phyloP scores from a whole-genome alignment of 208 protist species.

The Wallacemonas sp. region DNA sequence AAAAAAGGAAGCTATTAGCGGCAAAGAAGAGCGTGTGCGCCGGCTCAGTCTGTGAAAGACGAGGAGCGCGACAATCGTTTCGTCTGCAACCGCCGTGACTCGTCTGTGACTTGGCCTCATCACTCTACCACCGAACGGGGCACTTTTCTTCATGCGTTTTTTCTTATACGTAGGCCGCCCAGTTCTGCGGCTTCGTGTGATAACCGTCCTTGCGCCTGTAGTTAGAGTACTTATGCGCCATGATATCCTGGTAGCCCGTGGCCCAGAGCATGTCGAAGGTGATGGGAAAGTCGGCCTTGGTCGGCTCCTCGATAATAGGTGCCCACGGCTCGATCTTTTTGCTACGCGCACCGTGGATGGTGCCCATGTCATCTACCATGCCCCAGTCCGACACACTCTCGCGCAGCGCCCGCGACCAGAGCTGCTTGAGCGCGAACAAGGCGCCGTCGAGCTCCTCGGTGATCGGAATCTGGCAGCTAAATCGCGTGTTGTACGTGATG shows the following conservation, averaged over 20 bases:
- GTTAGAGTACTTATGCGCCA: constrained; percentile 79
- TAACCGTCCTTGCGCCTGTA: constrained; percentile 82
- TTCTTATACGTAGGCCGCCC: constrained; percentile 78
- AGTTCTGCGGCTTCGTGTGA: constrained; percentile 80
- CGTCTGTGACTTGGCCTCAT: no score
- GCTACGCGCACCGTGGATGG: constrained; percentile 59
- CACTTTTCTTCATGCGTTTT: background rate
- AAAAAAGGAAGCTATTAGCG: constrained; percentile 5
- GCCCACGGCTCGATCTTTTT: constrained; percentile 90
- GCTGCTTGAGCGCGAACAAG: constrained; percentile 87
- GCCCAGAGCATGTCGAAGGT: constrained; percentile 90
- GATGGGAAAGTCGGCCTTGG: constrained; percentile 83
- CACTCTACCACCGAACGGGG: no score
- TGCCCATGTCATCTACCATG: constrained; percentile 67
- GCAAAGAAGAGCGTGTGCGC: constrained; percentile 2
- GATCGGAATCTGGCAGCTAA: constrained; percentile 88
- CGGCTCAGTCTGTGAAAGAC: no score
- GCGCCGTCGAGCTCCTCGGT: constrained; percentile 83
- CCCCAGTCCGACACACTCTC: constrained; percentile 84
- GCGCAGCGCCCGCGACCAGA: constrained; percentile 73
- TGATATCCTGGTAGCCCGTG: constrained; percentile 86
- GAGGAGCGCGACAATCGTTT: no score
- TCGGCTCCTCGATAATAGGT: constrained; percentile 86
- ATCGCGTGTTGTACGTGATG: constrained; percentile 87
- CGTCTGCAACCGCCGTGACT: no score